A percentile compares a stretch with the other conserved stretches of the same genome.
These are phyloP conservation scores for Oldenlandia corymbosa DNA, from an alignment of 257 asterid genomes.

Conservation along the genomic window DNA sequence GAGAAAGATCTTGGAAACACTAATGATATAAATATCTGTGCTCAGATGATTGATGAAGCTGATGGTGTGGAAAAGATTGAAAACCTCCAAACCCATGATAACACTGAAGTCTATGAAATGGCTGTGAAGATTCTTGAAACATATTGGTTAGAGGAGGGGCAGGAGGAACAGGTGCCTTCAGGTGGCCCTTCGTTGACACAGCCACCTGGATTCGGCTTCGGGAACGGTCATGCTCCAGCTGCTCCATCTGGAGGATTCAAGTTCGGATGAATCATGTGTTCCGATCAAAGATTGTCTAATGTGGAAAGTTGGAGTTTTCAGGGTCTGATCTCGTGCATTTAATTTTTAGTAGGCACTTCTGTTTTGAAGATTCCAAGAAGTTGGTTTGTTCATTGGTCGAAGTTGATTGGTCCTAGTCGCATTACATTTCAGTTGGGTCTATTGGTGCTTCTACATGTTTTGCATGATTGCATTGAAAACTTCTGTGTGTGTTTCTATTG, in stretches of 20 bases:
- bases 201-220: constrained; percentile 52
- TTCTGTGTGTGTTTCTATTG: too few relatives aligned
- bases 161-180: constrained; percentile 49
- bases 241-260: constrained; percentile 77
- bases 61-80: constrained; percentile 83
- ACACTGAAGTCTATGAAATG: constrained; percentile 71
- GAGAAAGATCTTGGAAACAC: constrained; percentile 65
- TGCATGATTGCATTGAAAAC: too few relatives aligned
- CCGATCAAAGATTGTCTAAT: background rate
- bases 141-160: constrained; percentile 80
- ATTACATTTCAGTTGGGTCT: too few relatives aligned
- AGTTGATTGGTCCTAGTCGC: too few relatives aligned
- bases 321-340: too few relatives aligned
- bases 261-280: constrained; percentile 51
- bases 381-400: too few relatives aligned
- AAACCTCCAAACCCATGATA: constrained; percentile 70
- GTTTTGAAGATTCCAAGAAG: too few relatives aligned
- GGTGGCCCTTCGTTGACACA: too few relatives aligned
- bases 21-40: constrained; percentile 59
- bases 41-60: constrained; percentile 78
- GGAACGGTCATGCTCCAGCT: constrained; percentile 40
- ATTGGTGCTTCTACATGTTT: too few relatives aligned
- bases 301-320: too few relatives aligned
- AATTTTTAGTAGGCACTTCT: too few relatives aligned
- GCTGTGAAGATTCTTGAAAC: constrained; percentile 78